A percentile compares a stretch with the other conserved stretches of the same genome.
These are phyloP conservation scores for Sporisorium exsertum DNA, from an alignment of 1,284 basidiomycete genomes.

Conservation along the genomic window DNA sequence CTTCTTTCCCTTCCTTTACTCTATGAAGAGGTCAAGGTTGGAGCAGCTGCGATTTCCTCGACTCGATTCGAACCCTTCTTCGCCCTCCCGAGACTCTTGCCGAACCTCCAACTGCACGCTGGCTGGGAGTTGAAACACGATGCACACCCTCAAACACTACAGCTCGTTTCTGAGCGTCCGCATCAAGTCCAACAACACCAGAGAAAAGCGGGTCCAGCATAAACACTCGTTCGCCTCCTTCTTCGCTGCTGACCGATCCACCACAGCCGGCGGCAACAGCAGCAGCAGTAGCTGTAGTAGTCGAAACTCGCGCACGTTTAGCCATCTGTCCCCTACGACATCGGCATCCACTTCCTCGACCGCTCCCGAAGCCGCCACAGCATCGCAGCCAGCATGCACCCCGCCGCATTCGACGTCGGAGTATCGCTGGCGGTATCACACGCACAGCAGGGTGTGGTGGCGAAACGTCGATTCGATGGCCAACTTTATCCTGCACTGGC, in stretches of 20 bases:
- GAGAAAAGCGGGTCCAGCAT: background rate
- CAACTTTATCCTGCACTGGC: conserved; percentile 49
- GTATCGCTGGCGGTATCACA: conserved; percentile 19
- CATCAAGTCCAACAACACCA: background rate
- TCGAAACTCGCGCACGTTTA: no score
- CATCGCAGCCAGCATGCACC: background rate
- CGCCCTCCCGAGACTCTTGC: no score
- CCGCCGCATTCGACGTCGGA: conserved; percentile 21
- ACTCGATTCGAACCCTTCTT: no score
- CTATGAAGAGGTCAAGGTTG: no score
- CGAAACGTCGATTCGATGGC: conserved; percentile 44
- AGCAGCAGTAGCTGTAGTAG: background rate
- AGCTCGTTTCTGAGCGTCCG: background rate
- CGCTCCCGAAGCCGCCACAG: background rate
- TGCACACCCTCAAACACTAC: conserved; percentile 4
- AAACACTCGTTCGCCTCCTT: background rate
- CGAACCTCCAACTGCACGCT: no score
- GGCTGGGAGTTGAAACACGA: no score
- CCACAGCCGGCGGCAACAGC: background rate
- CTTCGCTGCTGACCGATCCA: background rate
- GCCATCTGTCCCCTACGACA: background rate
- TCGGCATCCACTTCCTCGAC: background rate
- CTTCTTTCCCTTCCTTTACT: no score
- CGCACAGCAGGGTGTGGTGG: conserved; percentile 25
- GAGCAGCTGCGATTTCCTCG: no score